These are phyloP conservation scores for Fusarium sp. DNA, from an alignment of 2,329 filamentous ascomycete species.

Conservation along the genomic window DNA sequence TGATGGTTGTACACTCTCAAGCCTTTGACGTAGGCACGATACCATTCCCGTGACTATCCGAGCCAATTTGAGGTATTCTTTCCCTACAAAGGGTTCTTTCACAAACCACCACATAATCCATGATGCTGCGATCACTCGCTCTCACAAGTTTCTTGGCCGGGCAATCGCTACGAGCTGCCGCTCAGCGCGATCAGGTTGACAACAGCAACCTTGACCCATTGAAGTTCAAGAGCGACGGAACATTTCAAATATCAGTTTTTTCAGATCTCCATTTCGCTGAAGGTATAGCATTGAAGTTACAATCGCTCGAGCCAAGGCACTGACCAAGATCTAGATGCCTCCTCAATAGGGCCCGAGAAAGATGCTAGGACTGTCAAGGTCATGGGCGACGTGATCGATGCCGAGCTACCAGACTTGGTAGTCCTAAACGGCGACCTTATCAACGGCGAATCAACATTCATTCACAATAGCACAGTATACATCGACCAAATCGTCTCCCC, in stretches of 20 bases:
- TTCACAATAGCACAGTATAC: conserved; percentile 63
- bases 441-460: conserved; percentile 69
- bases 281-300: background rate
- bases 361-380: conserved; percentile 51
- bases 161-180: background rate
- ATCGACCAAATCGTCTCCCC: conserved; percentile 67
- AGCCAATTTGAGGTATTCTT: background rate
- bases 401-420: conserved; percentile 61
- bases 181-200: conserved; percentile 6
- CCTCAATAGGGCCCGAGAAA: conserved; percentile 48
- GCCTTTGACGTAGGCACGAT: background rate
- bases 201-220: conserved; percentile 28
- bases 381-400: conserved; percentile 49
- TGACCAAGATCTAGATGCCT: conserved; percentile 20
- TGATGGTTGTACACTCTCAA: background rate
- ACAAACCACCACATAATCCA: background rate
- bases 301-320: accelerated
- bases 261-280: conserved; percentile 36
- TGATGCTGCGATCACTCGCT: conserved; percentile 17
- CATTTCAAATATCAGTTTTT: conserved; percentile 32
- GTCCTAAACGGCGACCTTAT: conserved; percentile 77
- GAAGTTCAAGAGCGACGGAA: conserved; percentile 19
- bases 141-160: conserved; percentile 4
- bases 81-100: background rate
- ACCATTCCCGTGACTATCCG: background rate